Conservation (phyloP, 1,284 basidiomycete genomes). For the Ustilago sp. region DNA sequence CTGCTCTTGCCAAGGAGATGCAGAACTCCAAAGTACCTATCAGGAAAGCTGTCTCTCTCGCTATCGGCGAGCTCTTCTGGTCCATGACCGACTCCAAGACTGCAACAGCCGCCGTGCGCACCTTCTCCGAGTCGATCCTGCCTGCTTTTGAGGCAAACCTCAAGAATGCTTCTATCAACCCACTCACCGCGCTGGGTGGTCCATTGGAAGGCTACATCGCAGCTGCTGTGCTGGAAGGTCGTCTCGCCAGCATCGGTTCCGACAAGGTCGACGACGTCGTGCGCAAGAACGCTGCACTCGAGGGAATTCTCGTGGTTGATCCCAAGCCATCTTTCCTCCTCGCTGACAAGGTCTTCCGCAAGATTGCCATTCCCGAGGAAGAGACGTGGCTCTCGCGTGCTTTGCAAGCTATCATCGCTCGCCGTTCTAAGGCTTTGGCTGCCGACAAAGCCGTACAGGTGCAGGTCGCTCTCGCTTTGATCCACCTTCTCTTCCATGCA, state of each 20-base stretch:
- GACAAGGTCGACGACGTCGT: slow-evolving; percentile 46
- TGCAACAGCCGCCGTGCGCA: slow-evolving; percentile 31
- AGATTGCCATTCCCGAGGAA: slow-evolving; percentile 52
- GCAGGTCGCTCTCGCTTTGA: slow-evolving; percentile 44
- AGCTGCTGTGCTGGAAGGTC: slow-evolving; percentile 48
- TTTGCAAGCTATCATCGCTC: slow-evolving; percentile 36
- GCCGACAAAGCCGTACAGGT: slow-evolving; percentile 43
- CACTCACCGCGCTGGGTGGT: slow-evolving; percentile 58
- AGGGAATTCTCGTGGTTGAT: slow-evolving; percentile 44
- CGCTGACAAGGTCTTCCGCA: slow-evolving; percentile 63
- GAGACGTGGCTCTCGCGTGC: slow-evolving; percentile 59
- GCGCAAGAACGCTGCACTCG: slow-evolving; percentile 44
- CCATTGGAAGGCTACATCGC: slow-evolving; percentile 66
- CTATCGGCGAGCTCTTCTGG: slow-evolving; percentile 57
- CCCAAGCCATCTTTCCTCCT: slow-evolving; percentile 68
- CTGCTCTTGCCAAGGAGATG: slow-evolving; percentile 56
- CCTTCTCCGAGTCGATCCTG: slow-evolving; percentile 57
- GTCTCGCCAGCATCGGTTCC: slow-evolving; percentile 35
- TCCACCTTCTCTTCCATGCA: slow-evolving; percentile 51
- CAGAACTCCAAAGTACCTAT: slow-evolving; percentile 57
- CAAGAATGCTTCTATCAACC: slow-evolving; percentile 58
- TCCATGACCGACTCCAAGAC: slow-evolving; percentile 11
- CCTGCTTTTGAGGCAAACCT: slow-evolving; percentile 60
- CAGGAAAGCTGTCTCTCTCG: slow-evolving; percentile 54
- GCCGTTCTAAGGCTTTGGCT: slow-evolving; percentile 15